Base-by-base conservation (phyloP, 768 basidiomycete genomes). In the Lactifluus hygrophoroides region DNA sequence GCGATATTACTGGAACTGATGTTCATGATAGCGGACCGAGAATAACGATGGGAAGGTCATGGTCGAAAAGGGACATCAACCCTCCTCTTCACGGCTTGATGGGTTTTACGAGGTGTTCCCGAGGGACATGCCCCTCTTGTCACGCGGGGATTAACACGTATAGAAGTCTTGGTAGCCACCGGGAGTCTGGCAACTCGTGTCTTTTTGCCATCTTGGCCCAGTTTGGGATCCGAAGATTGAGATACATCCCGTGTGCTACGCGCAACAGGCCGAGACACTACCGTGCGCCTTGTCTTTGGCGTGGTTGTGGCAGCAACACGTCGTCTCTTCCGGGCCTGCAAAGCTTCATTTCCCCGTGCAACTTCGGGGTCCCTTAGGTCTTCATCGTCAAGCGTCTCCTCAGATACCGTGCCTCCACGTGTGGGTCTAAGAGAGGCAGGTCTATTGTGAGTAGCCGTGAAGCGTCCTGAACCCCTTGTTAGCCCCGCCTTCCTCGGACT, bases 341-440 rank as follows among this genome's bases (percentile, higher is more conserved):
- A 11, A 28, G 45, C 42, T n/a, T 52, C 63, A 11, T 48, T 45
- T 19, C 27, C 54, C 27, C 27, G 47, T 19, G 42, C 3, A 1
- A 9, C 51, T 17, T 27, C 51, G 10, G 44, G 14, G 27, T 54
- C 51, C 34, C 40, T 56, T 11, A 13, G 13, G 11, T 57, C 56
- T 30, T 64, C 63, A 17, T 62, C 63, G 37, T 62, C 60, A 5
- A 64, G 16, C 2, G 61, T 64, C n/a, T 58, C 63, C 27, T 62
- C 63, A 8, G 63, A 64, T 25, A 43, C 25, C n/a, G 54, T 55
- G 27, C 46, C 54, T 2, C 51, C 61, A 40, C 43, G 46, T 23
- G 34, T 34, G 14, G 57, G 56, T 25, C 25, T 57, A 13, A 45
- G 35, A 50, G 38, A 62, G 5, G 54, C n/a, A 1, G 58, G 35